A percentile compares a stretch with the other conserved stretches of the same genome.
Conservation (phyloP, 2,329 filamentous ascomycete genomes). For the Venturia aucupariae region DNA sequence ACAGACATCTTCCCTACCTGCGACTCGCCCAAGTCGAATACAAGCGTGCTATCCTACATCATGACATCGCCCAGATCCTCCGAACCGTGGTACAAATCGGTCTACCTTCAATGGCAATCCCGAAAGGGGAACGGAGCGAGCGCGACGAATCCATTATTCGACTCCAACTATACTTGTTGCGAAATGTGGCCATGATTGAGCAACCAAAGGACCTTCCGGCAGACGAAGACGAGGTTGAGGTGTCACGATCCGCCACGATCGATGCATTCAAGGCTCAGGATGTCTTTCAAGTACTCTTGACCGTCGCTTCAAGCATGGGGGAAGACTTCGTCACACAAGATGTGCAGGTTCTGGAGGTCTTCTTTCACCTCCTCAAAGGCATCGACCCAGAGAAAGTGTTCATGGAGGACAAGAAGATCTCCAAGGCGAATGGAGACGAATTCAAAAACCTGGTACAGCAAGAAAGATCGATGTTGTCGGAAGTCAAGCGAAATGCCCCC, state of each 20-base stretch:
- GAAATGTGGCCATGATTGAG: slow-evolving; percentile 79
- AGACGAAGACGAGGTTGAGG: slow-evolving; percentile 82
- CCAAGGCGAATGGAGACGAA: slow-evolving; percentile 60
- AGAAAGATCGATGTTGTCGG: slow-evolving; percentile 72
- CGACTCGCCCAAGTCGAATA: slow-evolving; percentile 82
- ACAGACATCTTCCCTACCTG: slow-evolving; percentile 82
- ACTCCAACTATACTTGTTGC: slow-evolving; percentile 76
- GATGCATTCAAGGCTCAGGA: slow-evolving; percentile 87
- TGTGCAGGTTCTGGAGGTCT: slow-evolving; percentile 76
- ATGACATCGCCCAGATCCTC: slow-evolving; percentile 66
- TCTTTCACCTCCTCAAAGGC: slow-evolving; percentile 89
- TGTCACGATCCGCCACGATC: slow-evolving; percentile 79
- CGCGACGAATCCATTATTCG: slow-evolving; percentile 90
- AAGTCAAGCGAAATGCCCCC: slow-evolving; percentile 67
- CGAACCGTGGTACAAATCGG: slow-evolving; percentile 73
- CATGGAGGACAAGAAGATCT: slow-evolving; percentile 65
- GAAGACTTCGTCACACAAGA: slow-evolving; percentile 90
- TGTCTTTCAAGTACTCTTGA: slow-evolving; percentile 75
- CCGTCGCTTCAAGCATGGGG: slow-evolving; percentile 82
- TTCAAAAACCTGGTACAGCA: slow-evolving; percentile 66
- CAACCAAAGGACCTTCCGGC: slow-evolving; percentile 62
- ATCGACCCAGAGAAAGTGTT: slow-evolving; percentile 79
- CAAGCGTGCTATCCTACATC: slow-evolving; percentile 81
- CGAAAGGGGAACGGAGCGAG: slow-evolving; percentile 62
- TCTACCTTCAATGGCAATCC: slow-evolving; percentile 74